phyloP scores from a whole-genome alignment of 345 rosid species.

The Eucalyptus pumila region DNA sequence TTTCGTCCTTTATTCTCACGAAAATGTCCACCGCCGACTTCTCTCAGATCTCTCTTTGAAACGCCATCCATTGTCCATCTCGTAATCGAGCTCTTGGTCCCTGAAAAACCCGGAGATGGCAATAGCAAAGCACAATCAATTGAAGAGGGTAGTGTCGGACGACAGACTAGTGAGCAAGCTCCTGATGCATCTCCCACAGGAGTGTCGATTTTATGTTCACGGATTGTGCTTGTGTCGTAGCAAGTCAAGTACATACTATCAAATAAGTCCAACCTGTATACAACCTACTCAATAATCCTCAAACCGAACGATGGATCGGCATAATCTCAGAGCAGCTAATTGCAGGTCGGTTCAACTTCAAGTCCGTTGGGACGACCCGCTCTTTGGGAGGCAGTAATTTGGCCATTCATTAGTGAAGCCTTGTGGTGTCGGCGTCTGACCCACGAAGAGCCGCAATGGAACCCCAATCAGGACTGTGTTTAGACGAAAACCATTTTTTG shows the following conservation, averaged over 20 bases:
- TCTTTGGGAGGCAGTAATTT: neutral
- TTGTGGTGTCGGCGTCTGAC: neutral
- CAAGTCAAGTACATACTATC: neutral
- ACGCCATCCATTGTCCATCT: neutral
- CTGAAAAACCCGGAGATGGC: neutral
- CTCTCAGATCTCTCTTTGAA: neutral
- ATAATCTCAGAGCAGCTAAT: neutral
- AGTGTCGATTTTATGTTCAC: neutral
- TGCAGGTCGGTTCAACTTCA: neutral
- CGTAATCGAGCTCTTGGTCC: neutral
- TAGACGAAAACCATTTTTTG: neutral
- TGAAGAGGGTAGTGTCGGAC: neutral
- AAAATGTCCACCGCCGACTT: neutral
- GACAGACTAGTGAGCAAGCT: neutral
- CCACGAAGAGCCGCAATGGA: too few species aligned
- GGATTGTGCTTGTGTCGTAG: neutral
- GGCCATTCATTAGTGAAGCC: neutral
- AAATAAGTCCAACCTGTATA: neutral
- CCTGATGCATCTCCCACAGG: neutral
- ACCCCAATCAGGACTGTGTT: neutral
- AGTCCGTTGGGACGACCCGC: neutral
- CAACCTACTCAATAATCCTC: neutral
- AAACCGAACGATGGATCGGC: neutral
- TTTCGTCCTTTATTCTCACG: neutral
- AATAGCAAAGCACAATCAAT: too few species aligned